Base-by-base conservation (phyloP, 164 flowering plant species). In the Malania oleifera region DNA sequence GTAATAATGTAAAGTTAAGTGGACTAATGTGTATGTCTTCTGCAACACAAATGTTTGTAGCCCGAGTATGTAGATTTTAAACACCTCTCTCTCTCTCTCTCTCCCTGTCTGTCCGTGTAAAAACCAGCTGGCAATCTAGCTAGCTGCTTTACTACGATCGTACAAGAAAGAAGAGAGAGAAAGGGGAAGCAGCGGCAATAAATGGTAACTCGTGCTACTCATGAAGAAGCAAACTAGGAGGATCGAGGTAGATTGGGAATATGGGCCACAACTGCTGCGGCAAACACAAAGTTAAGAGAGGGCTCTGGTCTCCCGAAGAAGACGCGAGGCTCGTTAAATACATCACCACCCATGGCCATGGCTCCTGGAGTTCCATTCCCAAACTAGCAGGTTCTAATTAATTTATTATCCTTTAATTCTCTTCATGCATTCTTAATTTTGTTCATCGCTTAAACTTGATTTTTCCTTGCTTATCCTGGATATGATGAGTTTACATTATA, bases 211-310 rank as follows among this genome's bases (percentile, higher is more conserved):
- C 12, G 61, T 57, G 53, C 9, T 35, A 1, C 22, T 59, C n/a
- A n/a, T n/a, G n/a, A n/a, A n/a, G n/a, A n/a, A n/a, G n/a, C n/a
- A n/a, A n/a, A n/a, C n/a, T n/a, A n/a, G n/a, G 45, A 48, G 31
- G 63, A 14, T 31, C 34, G 18, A 17, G 10, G 52, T 34, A 29
- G 14, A 19, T 39, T 6, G 38, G 13, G 29, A n/a, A 70, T 14
- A 20, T 75, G 77, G 78, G 70, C 0, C 80, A 73, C 65, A 64
- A 73, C 38, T 78, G 82, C 66, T 78, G 82, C 69, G 71, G 64
- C 68, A 75, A 75, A 64, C 77, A 75, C 77, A 68, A 69, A 47
- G 77, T 73, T 15, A 73, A 73, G 70, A 65, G 76, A 63, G 76
- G 76, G 12, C 29, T 73, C 17, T 73, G 76, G 76, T 73, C 76